Percentiles rank a stretch among this genome's conserved stretches.
Conservation (phyloP, 2,329 filamentous ascomycete genomes). For the Nigrograna mackinnonii region DNA sequence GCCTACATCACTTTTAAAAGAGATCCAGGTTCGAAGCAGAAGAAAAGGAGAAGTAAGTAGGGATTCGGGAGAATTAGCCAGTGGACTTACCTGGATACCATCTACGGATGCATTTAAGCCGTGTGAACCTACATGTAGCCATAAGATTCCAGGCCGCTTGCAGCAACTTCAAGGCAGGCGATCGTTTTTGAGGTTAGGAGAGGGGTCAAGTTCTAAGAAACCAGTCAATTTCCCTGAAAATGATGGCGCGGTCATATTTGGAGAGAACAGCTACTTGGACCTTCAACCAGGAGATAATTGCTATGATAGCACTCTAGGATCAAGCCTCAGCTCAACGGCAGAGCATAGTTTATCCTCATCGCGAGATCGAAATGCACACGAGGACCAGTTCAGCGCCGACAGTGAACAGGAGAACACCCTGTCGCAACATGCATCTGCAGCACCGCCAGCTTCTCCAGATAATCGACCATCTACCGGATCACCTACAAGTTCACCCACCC, state of each 20-base stretch:
- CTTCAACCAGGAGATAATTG: background rate
- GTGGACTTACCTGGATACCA: background rate
- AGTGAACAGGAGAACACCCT: too few species aligned
- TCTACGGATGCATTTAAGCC: background rate
- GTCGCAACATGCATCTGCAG: too few species aligned
- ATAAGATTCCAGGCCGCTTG: background rate
- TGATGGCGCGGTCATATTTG: background rate
- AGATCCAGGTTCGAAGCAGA: background rate
- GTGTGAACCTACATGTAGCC: background rate
- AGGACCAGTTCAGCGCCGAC: background rate
- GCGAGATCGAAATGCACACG: background rate
- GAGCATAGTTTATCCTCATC: background rate
- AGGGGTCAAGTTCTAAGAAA: background rate
- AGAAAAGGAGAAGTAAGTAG: background rate
- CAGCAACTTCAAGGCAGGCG: background rate
- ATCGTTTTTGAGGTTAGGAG: background rate
- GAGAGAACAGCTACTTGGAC: background rate
- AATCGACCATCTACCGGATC: too few species aligned
- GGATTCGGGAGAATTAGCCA: background rate
- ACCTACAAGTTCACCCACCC: too few species aligned
- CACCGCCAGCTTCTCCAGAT: too few species aligned
- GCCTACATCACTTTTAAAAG: background rate
- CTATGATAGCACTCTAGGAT: background rate
- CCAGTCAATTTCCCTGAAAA: background rate
- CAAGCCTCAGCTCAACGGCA: background rate